These are phyloP conservation scores for Dendryphion nanum DNA, from an alignment of 2,329 filamentous ascomycete species.

Conservation along the genomic window DNA sequence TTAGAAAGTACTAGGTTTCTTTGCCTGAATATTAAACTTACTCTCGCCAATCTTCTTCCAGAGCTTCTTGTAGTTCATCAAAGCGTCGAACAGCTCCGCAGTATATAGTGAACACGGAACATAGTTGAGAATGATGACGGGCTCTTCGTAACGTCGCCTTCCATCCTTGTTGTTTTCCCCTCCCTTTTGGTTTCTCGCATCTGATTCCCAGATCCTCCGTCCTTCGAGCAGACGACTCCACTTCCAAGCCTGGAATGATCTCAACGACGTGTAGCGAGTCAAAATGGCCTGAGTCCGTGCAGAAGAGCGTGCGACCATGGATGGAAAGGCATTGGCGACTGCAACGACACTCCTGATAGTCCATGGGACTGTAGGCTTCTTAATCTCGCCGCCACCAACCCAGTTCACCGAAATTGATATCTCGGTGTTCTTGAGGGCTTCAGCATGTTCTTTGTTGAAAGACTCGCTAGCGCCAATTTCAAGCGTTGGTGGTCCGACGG, in stretches of 20 bases:
- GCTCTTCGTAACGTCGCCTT: conserved; percentile 19
- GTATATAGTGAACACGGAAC: conserved; percentile 33
- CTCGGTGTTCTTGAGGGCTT: conserved; percentile 27
- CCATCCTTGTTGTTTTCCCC: conserved; percentile 17
- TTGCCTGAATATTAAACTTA: no score
- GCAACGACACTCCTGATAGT: conserved; percentile 28
- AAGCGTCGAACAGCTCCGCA: conserved; percentile 29
- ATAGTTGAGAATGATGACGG: conserved; percentile 31
- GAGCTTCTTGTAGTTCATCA: conserved; percentile 33
- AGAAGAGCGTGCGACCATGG: conserved; percentile 30
- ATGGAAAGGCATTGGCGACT: conserved; percentile 34
- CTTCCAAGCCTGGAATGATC: conserved; percentile 31
- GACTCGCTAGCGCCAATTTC: conserved; percentile 23
- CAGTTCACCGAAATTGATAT: conserved; percentile 35
- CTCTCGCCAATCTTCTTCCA: conserved; percentile 31
- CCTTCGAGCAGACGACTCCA: conserved; percentile 20
- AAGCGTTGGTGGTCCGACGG: conserved; percentile 22
- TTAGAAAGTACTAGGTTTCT: not conserved
- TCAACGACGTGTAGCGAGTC: conserved; percentile 28
- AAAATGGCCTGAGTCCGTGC: conserved; percentile 30
- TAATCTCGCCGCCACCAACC: conserved; percentile 34
- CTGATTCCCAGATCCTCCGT: conserved; percentile 12
- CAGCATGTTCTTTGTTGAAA: conserved; percentile 18
- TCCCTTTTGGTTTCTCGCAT: conserved; percentile 15
- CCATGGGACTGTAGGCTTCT: conserved; percentile 30